A percentile compares a stretch with the other conserved stretches of the same genome.
phyloP scores from a whole-genome alignment of 192 early-diverging fungal genomes.

The Coemansia sp. region DNA sequence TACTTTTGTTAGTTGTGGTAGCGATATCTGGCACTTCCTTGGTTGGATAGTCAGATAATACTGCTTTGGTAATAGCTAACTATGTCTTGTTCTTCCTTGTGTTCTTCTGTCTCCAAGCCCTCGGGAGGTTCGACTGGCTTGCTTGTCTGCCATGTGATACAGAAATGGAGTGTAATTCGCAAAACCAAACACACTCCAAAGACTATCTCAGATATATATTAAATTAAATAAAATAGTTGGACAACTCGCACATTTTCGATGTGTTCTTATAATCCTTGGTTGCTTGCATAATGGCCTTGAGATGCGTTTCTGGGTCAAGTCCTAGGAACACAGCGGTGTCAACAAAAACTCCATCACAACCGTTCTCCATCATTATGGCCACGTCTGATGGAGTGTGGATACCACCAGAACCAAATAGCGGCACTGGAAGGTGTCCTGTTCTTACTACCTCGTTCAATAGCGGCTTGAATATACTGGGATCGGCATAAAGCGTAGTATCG shows the following conservation, averaged over 20 bases:
- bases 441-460: slow-evolving; percentile 82
- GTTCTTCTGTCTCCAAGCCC: too few species aligned
- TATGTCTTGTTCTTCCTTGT: too few species aligned
- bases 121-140: too few species aligned
- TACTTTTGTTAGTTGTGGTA: too few species aligned
- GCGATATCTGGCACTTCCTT: too few species aligned
- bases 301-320: slow-evolving; percentile 84
- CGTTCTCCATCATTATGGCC: slow-evolving; percentile 94
- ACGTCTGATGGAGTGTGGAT: slow-evolving; percentile 95
- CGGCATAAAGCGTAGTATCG: slow-evolving; percentile 69
- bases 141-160: too few species aligned
- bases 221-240: neutral
- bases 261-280: slow-evolving; percentile 86
- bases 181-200: neutral
- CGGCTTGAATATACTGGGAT: slow-evolving; percentile 80
- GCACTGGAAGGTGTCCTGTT: slow-evolving; percentile 91
- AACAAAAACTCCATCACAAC: slow-evolving; percentile 96
- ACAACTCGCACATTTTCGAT: neutral
- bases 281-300: slow-evolving; percentile 86
- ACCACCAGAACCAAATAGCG: slow-evolving; percentile 96
- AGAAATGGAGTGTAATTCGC: too few species aligned
- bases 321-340: slow-evolving; percentile 90
- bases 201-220: neutral
- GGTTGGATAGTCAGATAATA: too few species aligned
- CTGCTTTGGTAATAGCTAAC: too few species aligned